Conservation (phyloP, 352 stramenopile species). For the Thalassiosira hispida region DNA sequence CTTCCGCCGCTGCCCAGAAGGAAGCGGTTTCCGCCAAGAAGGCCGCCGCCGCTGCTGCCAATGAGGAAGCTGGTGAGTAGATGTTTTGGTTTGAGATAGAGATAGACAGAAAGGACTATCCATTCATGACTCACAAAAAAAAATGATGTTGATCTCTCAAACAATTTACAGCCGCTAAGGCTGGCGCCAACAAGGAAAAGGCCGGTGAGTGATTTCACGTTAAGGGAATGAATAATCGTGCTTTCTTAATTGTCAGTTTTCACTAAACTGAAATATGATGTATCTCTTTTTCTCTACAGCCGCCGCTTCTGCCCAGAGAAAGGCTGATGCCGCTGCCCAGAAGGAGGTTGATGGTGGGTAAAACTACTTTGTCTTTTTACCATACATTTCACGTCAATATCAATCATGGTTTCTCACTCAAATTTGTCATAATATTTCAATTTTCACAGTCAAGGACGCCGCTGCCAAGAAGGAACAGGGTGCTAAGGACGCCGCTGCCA, state of each 20-base stretch:
- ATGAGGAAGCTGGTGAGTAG: slow-evolving; percentile 31
- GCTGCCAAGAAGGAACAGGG: slow-evolving; percentile 3
- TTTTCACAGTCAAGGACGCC: slow-evolving; percentile 7
- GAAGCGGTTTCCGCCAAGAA: background rate
- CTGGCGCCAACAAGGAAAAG: slow-evolving; percentile 24
- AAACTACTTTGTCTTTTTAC: no score
- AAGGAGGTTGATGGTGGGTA: background rate
- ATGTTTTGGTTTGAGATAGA: no score
- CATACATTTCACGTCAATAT: no score
- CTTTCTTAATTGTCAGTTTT: no score
- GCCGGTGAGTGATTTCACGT: no score
- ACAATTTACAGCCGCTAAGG: background rate
- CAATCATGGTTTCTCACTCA: no score
- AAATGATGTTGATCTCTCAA: no score
- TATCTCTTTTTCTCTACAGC: background rate
- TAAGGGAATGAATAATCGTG: no score
- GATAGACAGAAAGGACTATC: no score
- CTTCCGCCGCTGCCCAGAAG: background rate
- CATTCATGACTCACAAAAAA: no score
- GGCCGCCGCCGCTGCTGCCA: slow-evolving; percentile 17
- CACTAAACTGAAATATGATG: no score
- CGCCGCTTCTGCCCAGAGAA: slow-evolving; percentile 18
- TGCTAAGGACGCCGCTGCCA: slow-evolving; percentile 19
- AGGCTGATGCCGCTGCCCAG: slow-evolving; percentile 22
- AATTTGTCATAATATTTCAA: background rate